A percentile compares a stretch with the other conserved stretches of the same genome.
These are phyloP conservation scores for Gastrolobium villosum DNA, from an alignment of 306 rosid genomes.

Conservation along the genomic window DNA sequence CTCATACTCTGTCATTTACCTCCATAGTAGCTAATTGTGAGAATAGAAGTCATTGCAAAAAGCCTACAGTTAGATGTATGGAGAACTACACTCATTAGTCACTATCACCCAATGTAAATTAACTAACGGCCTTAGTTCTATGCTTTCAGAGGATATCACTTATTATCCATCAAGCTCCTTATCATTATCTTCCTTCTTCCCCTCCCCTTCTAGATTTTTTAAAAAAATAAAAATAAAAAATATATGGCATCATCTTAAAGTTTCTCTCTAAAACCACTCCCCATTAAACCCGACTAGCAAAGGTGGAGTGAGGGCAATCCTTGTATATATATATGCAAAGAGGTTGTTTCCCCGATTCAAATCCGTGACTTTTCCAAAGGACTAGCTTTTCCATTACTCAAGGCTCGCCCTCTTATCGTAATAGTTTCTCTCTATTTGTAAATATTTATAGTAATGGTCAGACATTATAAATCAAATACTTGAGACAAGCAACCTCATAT, in stretches of 20 bases:
- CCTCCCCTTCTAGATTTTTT: neutral
- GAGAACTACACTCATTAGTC: neutral
- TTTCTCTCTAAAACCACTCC: neutral
- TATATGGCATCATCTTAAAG: neutral
- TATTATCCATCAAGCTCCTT: constrained; percentile 11
- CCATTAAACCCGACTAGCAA: no score
- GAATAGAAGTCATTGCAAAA: constrained; percentile 3
- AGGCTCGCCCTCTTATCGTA: neutral
- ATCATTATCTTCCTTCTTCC: neutral
- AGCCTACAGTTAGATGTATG: constrained; percentile 8
- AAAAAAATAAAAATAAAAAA: neutral
- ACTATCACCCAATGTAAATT: constrained; percentile 4
- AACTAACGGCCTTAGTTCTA: neutral
- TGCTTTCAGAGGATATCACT: constrained; percentile 2
- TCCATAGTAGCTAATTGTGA: neutral
- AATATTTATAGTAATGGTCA: neutral
- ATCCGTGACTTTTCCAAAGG: no score
- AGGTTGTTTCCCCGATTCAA: no score
- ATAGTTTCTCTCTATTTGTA: neutral
- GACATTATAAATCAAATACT: constrained; percentile 8
- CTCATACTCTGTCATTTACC: neutral
- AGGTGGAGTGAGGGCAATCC: no score
- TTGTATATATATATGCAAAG: no score
- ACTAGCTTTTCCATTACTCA: no score
- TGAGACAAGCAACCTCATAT: constrained; percentile 25